phyloP scores from a whole-genome alignment of 2,329 filamentous ascomycete genomes.

The Paramyrothecium roridum region DNA sequence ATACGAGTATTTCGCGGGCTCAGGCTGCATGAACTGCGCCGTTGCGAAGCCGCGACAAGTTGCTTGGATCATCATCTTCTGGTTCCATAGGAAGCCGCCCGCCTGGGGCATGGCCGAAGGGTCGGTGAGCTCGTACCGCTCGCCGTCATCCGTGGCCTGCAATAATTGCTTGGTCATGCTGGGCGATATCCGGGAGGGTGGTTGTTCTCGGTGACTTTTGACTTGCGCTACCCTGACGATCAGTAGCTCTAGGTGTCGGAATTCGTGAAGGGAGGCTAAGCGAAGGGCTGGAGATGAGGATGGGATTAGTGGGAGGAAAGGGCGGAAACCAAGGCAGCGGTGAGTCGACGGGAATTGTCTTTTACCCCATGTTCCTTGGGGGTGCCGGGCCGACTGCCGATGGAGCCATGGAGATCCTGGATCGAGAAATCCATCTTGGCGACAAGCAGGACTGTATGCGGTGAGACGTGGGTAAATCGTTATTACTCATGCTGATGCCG shows the following conservation, averaged over 20 bases:
- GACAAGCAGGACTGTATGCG: not conserved
- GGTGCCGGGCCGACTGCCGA: not conserved
- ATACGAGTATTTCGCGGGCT: constrained; percentile 58
- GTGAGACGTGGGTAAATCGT: no score
- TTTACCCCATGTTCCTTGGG: not conserved
- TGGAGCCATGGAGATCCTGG: not conserved
- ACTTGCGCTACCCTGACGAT: not conserved
- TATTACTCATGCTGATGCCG: no score
- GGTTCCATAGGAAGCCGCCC: constrained; percentile 56
- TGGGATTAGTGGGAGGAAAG: not conserved
- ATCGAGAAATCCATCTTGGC: not conserved
- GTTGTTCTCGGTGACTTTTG: not conserved
- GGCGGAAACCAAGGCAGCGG: not conserved
- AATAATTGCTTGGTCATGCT: not conserved
- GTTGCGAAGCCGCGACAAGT: constrained; percentile 58
- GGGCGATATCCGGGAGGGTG: not conserved
- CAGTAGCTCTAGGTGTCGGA: not conserved
- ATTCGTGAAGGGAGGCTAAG: not conserved
- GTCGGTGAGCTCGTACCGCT: constrained; percentile 52
- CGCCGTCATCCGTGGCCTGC: constrained; percentile 42
- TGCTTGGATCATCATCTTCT: constrained; percentile 59
- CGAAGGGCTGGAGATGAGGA: not conserved
- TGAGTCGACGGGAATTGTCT: not conserved
- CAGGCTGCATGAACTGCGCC: constrained; percentile 58
- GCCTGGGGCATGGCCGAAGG: constrained; percentile 56